Conservation (phyloP, 2,329 filamentous ascomycete genomes). For the Neofusicoccum laricinum region DNA sequence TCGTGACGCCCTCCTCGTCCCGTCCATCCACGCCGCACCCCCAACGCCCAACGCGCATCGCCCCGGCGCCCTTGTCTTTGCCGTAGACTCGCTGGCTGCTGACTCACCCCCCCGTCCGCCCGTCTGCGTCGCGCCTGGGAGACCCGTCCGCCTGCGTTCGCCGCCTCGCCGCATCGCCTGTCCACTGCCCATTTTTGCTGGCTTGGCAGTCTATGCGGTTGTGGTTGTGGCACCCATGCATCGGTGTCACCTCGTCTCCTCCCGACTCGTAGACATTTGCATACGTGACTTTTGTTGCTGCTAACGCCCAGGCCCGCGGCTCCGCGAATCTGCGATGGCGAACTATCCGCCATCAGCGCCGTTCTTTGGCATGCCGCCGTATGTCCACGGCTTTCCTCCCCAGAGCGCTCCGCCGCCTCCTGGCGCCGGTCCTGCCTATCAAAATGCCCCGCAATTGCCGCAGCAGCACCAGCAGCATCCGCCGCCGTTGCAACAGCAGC, state of each 20-base stretch:
- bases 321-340: slow-evolving; percentile 8
- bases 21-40: neutral
- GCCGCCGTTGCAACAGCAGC: neutral
- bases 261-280: neutral
- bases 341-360: slow-evolving; percentile 16
- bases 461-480: neutral
- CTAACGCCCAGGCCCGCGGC: slow-evolving; percentile 12
- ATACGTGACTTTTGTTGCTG: slow-evolving; percentile 14
- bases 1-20: neutral
- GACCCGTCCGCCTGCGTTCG: neutral
- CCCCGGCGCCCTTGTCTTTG: neutral
- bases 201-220: slow-evolving; percentile 10
- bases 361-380: slow-evolving; percentile 5
- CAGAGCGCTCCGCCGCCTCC: slow-evolving; percentile 9
- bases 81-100: neutral
- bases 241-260: slow-evolving; percentile 8
- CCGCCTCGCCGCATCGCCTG: slow-evolving; percentile 9
- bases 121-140: neutral
- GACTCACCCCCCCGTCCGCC: neutral
- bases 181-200: slow-evolving; percentile 10
- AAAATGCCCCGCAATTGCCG: slow-evolving; percentile 5
- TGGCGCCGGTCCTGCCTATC: neutral
- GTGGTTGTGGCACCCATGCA: slow-evolving; percentile 16
- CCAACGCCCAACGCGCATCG: neutral
- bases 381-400: neutral